Evolutionary conservation across 805 yeast genomes (phyloP), one percentile per base, ranked within the genome.

Genomic region (Brettanomyces nanus): DNA sequence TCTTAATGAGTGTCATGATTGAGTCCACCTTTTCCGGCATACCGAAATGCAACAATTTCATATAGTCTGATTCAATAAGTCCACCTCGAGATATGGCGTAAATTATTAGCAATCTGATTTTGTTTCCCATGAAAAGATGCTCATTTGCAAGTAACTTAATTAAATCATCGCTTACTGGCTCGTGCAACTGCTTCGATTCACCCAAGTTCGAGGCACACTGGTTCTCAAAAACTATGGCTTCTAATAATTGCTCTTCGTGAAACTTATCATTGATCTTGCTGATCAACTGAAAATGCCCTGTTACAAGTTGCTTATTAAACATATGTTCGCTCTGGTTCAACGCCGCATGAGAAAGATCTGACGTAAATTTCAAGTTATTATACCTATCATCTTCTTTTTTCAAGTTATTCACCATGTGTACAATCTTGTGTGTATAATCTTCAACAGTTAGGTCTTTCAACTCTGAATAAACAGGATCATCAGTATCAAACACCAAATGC

Each of bases 31-130:
- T 50, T 13, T 58, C 59, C 0, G 55, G 48, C 31, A 58, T 40
- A 4, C 66, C 61, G 43, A 81, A 92, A 35, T 70, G 62, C 30
- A 80, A 69, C 28, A 92, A 61, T 53, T 89, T 86, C 35, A 64
- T 58, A 44, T 81, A 74, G 62, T 92, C 99, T 6, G 69, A 54
- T 49, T 77, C 81, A 4, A 83, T 68, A 13, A 92, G 61, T 0
- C 96, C 95, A 3, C 89, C 90, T 46, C 97, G 70, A 54, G 77
- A 81, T 21, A 87, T 56, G 1, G 85, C 80, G 57, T 92, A 92
- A 2, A 83, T 61, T 17, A 84, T 63, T 11, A 92, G 72, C 21
- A 83, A 63, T 42, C 98, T 71, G 39, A 86, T 63, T 53, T 85
- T 85, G 23, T 44, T 40, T 14, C 71, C 71, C 40, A 68, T 65